phyloP scores from a whole-genome alignment of 192 early-diverging fungal genomes.

The Rhizophagus prolifer region DNA sequence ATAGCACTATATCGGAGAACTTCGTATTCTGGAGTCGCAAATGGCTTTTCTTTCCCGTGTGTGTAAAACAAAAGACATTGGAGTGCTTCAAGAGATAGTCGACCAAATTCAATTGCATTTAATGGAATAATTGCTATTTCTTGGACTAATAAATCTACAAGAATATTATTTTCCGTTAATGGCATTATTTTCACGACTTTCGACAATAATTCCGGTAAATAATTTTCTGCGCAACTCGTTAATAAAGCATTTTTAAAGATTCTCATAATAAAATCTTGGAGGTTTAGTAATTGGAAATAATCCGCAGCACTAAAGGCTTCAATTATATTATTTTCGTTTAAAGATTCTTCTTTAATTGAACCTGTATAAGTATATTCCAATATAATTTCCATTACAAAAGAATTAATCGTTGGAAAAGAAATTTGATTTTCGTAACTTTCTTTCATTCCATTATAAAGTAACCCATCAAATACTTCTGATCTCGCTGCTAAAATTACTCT shows the following conservation, averaged over 20 bases:
- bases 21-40: constrained; percentile 18
- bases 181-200: background rate
- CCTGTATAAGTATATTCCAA: background rate
- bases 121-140: background rate
- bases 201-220: background rate
- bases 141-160: background rate
- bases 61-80: background rate
- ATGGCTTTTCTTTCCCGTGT: background rate
- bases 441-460: constrained; percentile 13
- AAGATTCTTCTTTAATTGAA: background rate
- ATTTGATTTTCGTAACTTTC: constrained; percentile 12
- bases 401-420: constrained; percentile 9
- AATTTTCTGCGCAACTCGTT: background rate
- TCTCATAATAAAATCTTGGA: constrained; percentile 6
- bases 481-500: constrained; percentile 22
- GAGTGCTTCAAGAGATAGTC: background rate
- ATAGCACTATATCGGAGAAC: background rate
- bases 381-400: constrained; percentile 11
- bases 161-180: background rate
- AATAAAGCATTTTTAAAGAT: background rate
- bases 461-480: constrained; percentile 9
- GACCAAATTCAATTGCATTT: background rate
- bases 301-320: constrained; percentile 2
- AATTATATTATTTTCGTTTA: background rate
- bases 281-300: constrained; percentile 1